These are phyloP conservation scores for Euphorbia pulcherrima DNA, from an alignment of 345 rosid species.

Conservation along the genomic window DNA sequence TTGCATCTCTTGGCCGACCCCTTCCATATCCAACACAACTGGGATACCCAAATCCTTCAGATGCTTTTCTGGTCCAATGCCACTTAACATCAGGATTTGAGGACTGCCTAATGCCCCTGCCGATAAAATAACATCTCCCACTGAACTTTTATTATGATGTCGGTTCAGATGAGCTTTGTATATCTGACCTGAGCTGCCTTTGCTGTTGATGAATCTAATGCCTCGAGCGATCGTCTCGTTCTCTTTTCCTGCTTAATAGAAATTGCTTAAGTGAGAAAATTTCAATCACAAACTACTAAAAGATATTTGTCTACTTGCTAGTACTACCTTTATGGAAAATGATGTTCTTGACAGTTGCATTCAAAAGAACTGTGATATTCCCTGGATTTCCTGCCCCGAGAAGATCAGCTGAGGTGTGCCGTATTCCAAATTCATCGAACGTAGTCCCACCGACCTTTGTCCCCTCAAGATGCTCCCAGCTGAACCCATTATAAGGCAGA, in stretches of 20 bases:
- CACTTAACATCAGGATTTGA: conserved; percentile 59
- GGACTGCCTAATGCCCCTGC: conserved; percentile 82
- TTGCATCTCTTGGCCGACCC: conserved; percentile 51
- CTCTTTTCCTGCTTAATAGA: conserved; percentile 30
- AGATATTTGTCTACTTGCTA: conserved; percentile 9
- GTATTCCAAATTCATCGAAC: conserved; percentile 53
- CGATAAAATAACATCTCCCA: conserved; percentile 62
- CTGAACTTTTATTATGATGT: conserved; percentile 25
- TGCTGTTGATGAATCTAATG: conserved; percentile 52
- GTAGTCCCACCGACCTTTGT: conserved; percentile 70
- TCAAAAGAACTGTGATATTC: conserved; percentile 48
- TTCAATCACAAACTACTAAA: neutral
- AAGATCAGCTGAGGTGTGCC: conserved; percentile 74
- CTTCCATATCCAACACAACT: conserved; percentile 30
- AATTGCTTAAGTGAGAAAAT: neutral
- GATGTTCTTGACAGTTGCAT: conserved; percentile 54
- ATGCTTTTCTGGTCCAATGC: conserved; percentile 56
- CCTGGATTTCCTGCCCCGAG: conserved; percentile 44
- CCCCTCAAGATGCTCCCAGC: conserved; percentile 59
- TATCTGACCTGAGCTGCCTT: conserved; percentile 36
- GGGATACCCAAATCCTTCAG: conserved; percentile 46
- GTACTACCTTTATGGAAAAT: conserved; percentile 39
- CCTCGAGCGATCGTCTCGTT: conserved; percentile 45
- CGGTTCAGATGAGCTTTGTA: conserved; percentile 49
- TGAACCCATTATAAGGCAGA: conserved; percentile 59